phyloP scores from a whole-genome alignment of 1,284 basidiomycete genomes.

The Cutaneotrichosporon daszewskae region DNA sequence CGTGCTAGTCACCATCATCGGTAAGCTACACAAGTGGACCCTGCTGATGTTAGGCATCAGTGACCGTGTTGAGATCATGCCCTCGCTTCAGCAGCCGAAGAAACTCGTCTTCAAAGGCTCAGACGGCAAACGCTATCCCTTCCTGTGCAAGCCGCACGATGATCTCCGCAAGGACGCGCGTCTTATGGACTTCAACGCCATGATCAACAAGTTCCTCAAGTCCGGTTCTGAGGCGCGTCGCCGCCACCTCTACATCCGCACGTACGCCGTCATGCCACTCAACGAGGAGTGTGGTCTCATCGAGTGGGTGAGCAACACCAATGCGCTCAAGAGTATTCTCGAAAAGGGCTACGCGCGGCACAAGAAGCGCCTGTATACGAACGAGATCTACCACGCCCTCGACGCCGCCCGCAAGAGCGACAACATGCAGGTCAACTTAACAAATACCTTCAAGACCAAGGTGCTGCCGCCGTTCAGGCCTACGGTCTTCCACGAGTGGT shows the following conservation, averaged over 20 bases:
- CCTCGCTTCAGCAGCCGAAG: conserved; percentile 83
- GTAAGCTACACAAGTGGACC: conserved; percentile 54
- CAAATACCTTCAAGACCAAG: conserved; percentile 53
- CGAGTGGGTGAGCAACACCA: conserved; percentile 97
- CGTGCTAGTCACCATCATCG: conserved; percentile 67
- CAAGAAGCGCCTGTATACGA: conserved; percentile 56
- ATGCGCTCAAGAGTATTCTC: conserved; percentile 75
- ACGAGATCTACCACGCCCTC: conserved; percentile 57
- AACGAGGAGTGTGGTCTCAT: conserved; percentile 97
- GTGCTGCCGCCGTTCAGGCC: conserved; percentile 62
- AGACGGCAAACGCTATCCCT: conserved; percentile 79
- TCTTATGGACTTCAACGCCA: conserved; percentile 96
- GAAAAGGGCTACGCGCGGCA: conserved; percentile 64
- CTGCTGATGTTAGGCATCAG: conserved; percentile 40
- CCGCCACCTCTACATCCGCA: conserved; percentile 81
- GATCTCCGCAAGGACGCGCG: conserved; percentile 96
- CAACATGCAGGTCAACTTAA: neutral
- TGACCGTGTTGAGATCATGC: conserved; percentile 88
- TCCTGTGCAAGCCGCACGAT: conserved; percentile 96
- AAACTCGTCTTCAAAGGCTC: conserved; percentile 82
- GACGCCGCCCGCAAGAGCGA: conserved; percentile 20
- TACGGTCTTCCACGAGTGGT: conserved; percentile 96
- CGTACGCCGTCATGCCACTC: conserved; percentile 91
- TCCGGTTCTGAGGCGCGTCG: conserved; percentile 87
- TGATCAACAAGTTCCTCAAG: conserved; percentile 96